phyloP scores from a whole-genome alignment of 2,329 filamentous ascomycete species.

The Penicillium sp. region DNA sequence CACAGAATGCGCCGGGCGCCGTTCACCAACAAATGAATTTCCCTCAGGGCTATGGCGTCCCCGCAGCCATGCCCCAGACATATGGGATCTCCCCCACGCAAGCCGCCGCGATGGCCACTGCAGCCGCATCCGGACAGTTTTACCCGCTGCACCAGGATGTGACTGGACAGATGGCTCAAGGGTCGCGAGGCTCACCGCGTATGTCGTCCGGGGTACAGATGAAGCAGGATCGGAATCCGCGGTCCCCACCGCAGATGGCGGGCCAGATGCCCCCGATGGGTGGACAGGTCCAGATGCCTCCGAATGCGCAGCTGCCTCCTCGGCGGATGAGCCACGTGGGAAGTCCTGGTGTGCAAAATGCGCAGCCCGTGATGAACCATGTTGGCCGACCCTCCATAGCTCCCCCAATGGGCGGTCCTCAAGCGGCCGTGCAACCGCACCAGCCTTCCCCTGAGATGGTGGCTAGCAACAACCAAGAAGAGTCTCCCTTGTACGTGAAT shows the following conservation, averaged over 20 bases:
- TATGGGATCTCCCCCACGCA: constrained; percentile 83
- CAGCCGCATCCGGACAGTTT: constrained; percentile 83
- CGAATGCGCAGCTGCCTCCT: constrained; percentile 60
- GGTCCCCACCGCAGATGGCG: constrained; percentile 73
- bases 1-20: constrained; percentile 60
- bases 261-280: constrained; percentile 55
- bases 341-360: constrained; percentile 71
- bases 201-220: constrained; percentile 63
- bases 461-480: constrained; percentile 66
- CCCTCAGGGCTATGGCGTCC: constrained; percentile 72
- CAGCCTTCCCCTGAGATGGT: constrained; percentile 79
- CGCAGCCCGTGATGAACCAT: constrained; percentile 76
- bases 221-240: constrained; percentile 73
- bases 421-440: constrained; percentile 64
- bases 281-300: constrained; percentile 50
- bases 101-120: constrained; percentile 90
- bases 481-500: constrained; percentile 95
- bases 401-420: constrained; percentile 50
- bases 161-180: constrained; percentile 59
- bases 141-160: constrained; percentile 73
- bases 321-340: constrained; percentile 74
- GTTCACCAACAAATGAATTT: constrained; percentile 76
- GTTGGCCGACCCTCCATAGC: constrained; percentile 54
- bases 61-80: constrained; percentile 67
- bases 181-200: constrained; percentile 68